Percentiles rank a stretch among this genome's conserved stretches.
phyloP scores from a whole-genome alignment of 768 basidiomycete species.

The Flagelloscypha sp. region DNA sequence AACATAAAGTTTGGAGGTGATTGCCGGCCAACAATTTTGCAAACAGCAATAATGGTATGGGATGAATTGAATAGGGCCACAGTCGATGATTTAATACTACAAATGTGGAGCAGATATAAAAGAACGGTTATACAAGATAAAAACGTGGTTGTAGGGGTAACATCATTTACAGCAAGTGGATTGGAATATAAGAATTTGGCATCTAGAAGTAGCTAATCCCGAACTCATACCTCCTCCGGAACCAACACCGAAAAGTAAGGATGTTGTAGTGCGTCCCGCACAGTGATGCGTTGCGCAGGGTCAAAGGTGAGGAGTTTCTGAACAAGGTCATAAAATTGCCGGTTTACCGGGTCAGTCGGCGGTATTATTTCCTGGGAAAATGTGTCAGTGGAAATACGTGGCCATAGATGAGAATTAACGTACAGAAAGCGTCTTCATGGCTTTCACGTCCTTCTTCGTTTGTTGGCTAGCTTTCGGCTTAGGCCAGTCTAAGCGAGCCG shows the following conservation, averaged over 20 bases:
- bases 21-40: too few relatives aligned
- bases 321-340: conserved; percentile 82
- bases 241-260: conserved; percentile 73
- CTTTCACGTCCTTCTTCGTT: conserved; percentile 89
- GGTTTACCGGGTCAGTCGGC: conserved; percentile 63
- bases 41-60: too few relatives aligned
- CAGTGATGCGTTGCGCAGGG: conserved; percentile 79
- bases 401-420: conserved; percentile 18
- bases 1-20: too few relatives aligned
- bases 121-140: too few relatives aligned
- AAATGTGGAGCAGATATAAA: too few relatives aligned
- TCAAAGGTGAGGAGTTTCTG: conserved; percentile 84
- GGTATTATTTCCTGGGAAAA: conserved; percentile 71
- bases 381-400: too few relatives aligned
- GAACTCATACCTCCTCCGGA: conserved; percentile 55
- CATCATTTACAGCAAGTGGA: too few relatives aligned
- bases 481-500: conserved; percentile 86
- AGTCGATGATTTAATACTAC: too few relatives aligned
- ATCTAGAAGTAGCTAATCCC: too few relatives aligned
- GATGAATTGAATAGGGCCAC: too few relatives aligned
- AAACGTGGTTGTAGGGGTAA: too few relatives aligned
- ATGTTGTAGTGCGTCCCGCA: conserved; percentile 80
- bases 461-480: conserved; percentile 81
- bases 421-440: conserved; percentile 72
- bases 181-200: too few relatives aligned